phyloP scores from a whole-genome alignment of 129 eudicot genomes.

The Erigeron canadensis region DNA sequence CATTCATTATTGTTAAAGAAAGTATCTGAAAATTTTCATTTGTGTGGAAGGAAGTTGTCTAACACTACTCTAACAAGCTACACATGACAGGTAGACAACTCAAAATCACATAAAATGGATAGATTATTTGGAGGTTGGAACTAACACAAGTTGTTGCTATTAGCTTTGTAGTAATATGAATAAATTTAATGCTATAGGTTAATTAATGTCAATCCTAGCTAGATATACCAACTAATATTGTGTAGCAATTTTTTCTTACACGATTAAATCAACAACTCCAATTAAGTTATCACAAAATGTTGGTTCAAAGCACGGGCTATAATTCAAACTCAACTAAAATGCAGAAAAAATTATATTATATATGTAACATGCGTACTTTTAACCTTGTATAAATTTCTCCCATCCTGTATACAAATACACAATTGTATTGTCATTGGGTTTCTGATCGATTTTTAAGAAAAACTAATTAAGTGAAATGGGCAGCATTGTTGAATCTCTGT shows the following conservation, averaged over 20 bases:
- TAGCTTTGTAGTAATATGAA: background rate
- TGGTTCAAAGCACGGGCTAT: too few relatives aligned
- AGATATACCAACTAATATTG: background rate
- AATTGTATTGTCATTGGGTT: background rate
- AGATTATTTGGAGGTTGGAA: constrained; percentile 35
- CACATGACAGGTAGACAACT: constrained; percentile 4
- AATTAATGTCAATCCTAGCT: background rate
- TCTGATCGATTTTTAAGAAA: constrained; percentile 3
- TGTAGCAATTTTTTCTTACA: background rate
- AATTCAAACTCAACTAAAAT: too few relatives aligned
- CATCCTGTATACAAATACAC: constrained; percentile 26
- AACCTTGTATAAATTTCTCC: background rate
- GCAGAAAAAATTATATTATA: too few relatives aligned
- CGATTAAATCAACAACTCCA: background rate
- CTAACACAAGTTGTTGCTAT: constrained; percentile 19
- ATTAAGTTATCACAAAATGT: background rate
- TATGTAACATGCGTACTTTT: background rate
- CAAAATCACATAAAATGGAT: background rate
- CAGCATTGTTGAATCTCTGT: constrained; percentile 20
- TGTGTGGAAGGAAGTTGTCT: background rate
- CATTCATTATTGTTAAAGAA: too few relatives aligned
- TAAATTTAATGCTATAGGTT: constrained; percentile 21
- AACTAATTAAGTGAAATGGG: constrained; percentile 38
- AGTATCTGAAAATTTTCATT: too few relatives aligned
- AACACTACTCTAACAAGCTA: constrained; percentile 14